phyloP scores from a whole-genome alignment of 1,139 yeast species.

The Geotrichum fermentans region DNA sequence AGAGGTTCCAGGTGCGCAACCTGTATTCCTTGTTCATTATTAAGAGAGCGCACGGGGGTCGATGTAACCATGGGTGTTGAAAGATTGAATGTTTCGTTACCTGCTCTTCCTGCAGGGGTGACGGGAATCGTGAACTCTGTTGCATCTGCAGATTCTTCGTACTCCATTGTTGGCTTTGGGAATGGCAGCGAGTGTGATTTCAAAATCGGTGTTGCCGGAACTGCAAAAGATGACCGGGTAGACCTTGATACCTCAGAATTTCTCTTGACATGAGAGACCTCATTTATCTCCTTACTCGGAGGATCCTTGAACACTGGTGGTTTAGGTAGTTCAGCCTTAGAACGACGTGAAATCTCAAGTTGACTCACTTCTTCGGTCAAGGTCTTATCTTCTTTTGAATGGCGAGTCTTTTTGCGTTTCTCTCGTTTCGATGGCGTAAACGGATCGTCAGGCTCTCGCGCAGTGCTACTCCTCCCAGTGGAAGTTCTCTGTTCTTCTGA shows the following conservation, averaged over 20 bases:
- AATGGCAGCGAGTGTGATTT: too few species aligned
- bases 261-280: too few species aligned
- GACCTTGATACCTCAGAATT: too few species aligned
- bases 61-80: slow-evolving; percentile 7
- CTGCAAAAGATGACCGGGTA: too few species aligned
- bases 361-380: background rate
- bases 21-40: background rate
- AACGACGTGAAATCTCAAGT: slow-evolving; percentile 3
- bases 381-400: background rate
- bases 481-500: background rate
- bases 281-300: too few species aligned
- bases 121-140: background rate
- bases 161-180: too few species aligned
- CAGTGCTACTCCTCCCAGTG: background rate
- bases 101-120: background rate
- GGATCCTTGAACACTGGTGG: too few species aligned
- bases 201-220: too few species aligned
- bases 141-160: too few species aligned
- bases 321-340: too few species aligned
- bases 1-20: background rate
- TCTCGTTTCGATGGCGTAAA: slow-evolving; percentile 6
- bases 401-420: slow-evolving; percentile 3
- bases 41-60: slow-evolving; percentile 1
- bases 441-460: background rate
- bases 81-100: background rate